These are phyloP conservation scores for Aspergillus transmontanensis DNA, from an alignment of 2,329 filamentous ascomycete species.

Conservation along the genomic window DNA sequence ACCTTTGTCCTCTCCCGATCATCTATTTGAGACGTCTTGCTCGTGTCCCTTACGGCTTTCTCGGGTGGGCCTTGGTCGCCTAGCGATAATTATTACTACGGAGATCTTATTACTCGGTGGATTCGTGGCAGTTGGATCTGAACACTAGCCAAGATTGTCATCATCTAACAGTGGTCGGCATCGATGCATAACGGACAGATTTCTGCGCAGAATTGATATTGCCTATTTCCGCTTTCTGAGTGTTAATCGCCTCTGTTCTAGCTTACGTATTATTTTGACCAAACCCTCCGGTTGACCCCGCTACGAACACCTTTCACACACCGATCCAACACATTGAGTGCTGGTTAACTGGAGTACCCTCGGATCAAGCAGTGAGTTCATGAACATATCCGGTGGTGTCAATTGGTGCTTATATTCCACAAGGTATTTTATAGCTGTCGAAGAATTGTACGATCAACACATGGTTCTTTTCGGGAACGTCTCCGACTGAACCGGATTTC, in stretches of 20 bases:
- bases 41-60: constrained; percentile 22
- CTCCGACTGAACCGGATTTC: constrained; percentile 23
- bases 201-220: constrained; percentile 15
- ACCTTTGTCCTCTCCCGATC: constrained; percentile 23
- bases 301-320: constrained; percentile 19
- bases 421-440: background rate
- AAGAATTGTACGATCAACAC: constrained; percentile 14
- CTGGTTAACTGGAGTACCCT: constrained; percentile 9
- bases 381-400: background rate
- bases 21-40: constrained; percentile 22
- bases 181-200: constrained; percentile 17
- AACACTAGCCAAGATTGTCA: constrained; percentile 17
- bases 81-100: constrained; percentile 19
- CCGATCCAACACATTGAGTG: constrained; percentile 12
- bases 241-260: constrained; percentile 15
- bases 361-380: constrained; percentile 4
- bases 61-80: constrained; percentile 20
- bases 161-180: constrained; percentile 7
- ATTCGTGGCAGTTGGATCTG: constrained; percentile 18
- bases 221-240: constrained; percentile 8
- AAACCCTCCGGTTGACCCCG: constrained; percentile 19
- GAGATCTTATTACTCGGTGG: constrained; percentile 19
- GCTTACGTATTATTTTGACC: constrained; percentile 24
- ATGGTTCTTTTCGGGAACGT: constrained; percentile 28
- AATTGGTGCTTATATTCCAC: constrained; percentile 4